Percentiles rank a stretch among this genome's conserved stretches.
These are phyloP conservation scores for Pichia sp. DNA, from an alignment of 1,139 yeast genomes.

Conservation along the genomic window DNA sequence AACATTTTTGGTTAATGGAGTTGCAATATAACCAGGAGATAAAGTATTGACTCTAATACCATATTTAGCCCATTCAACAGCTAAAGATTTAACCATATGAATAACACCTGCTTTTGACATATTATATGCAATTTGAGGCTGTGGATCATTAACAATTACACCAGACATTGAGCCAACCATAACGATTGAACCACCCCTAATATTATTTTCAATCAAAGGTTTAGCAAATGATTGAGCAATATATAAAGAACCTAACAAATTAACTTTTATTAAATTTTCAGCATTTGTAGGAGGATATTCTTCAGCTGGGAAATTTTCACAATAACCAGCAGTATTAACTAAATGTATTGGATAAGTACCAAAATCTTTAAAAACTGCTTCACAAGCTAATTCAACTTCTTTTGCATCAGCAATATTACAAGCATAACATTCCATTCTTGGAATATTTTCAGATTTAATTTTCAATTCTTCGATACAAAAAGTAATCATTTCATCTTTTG, in stretches of 20 bases:
- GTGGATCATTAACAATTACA: conserved; percentile 74
- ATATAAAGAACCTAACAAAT: conserved; percentile 70
- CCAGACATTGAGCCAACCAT: conserved; percentile 86
- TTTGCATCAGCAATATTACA: conserved; percentile 69
- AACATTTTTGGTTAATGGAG: conserved; percentile 57
- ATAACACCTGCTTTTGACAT: conserved; percentile 83
- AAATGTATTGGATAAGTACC: conserved; percentile 57
- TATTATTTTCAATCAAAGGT: conserved; percentile 49
- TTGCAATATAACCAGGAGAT: conserved; percentile 75
- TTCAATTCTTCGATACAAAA: conserved; percentile 30
- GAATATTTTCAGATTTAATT: conserved; percentile 26
- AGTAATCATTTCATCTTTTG: conserved; percentile 48
- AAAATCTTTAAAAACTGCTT: conserved; percentile 49
- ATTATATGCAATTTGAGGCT: conserved; percentile 78
- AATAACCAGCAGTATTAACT: conserved; percentile 79
- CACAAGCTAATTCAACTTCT: conserved; percentile 50
- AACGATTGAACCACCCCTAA: conserved; percentile 56
- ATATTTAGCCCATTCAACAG: conserved; percentile 79
- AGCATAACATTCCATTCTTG: conserved; percentile 58
- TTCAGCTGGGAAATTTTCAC: conserved; percentile 71
- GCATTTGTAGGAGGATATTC: conserved; percentile 71
- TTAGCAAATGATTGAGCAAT: conserved; percentile 60
- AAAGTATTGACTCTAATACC: conserved; percentile 72
- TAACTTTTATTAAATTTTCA: conserved; percentile 63
- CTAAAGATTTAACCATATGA: conserved; percentile 69